Conservation (phyloP, 805 yeast genomes). For the Candida qinlingensis region DNA sequence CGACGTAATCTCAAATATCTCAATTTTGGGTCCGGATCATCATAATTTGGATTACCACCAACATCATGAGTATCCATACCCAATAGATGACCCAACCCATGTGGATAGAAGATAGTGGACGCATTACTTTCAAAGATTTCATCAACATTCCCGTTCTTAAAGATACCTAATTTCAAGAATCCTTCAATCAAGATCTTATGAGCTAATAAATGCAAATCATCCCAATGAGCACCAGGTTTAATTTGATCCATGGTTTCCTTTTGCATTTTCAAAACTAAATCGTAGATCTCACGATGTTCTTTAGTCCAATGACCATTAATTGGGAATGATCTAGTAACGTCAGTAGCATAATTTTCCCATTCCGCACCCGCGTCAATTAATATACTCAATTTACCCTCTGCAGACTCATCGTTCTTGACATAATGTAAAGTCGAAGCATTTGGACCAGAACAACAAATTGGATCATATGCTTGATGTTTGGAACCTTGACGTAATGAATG, state of each 20-base stretch:
- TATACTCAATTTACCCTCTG: slow-evolving; percentile 56
- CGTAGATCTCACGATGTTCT: slow-evolving; percentile 81
- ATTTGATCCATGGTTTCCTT: slow-evolving; percentile 59
- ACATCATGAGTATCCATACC: slow-evolving; percentile 98
- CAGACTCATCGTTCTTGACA: slow-evolving; percentile 67
- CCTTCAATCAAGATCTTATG: slow-evolving; percentile 72
- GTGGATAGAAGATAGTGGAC: slow-evolving; percentile 84
- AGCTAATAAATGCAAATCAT: slow-evolving; percentile 71
- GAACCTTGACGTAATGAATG: slow-evolving; percentile 94
- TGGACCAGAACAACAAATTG: slow-evolving; percentile 93
- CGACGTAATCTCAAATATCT: slow-evolving; percentile 79
- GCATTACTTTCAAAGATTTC: slow-evolving; percentile 69
- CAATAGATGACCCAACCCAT: slow-evolving; percentile 88
- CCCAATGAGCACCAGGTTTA: slow-evolving; percentile 84
- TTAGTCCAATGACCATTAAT: slow-evolving; percentile 82
- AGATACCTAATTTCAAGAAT: slow-evolving; percentile 71
- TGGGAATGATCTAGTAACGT: slow-evolving; percentile 95
- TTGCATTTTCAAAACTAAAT: slow-evolving; percentile 82
- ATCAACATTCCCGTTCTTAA: slow-evolving; percentile 51
- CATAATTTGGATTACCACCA: slow-evolving; percentile 82
- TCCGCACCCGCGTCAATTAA: slow-evolving; percentile 97
- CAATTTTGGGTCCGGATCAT: slow-evolving; percentile 74
- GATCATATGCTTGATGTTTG: slow-evolving; percentile 84
- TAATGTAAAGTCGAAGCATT: slow-evolving; percentile 90
- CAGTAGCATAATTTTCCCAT: slow-evolving; percentile 89